phyloP scores from a whole-genome alignment of 2,329 filamentous ascomycete species.

The Cladosporium sp. region DNA sequence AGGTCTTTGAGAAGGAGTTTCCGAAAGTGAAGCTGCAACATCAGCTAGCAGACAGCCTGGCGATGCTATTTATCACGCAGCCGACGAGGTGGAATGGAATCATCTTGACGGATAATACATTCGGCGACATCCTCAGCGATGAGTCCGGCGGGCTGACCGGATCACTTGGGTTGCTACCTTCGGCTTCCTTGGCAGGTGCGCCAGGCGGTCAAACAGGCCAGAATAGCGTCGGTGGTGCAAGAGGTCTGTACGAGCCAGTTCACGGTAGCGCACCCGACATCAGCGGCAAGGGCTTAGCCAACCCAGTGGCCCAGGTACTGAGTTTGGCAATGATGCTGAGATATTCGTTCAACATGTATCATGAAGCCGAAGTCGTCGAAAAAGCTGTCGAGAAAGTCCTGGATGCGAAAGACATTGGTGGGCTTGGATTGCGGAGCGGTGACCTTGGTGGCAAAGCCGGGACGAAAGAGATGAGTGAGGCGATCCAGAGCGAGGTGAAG shows the following conservation, averaged over 20 bases:
- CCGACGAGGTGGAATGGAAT: constrained; percentile 45
- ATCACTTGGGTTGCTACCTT: constrained; percentile 41
- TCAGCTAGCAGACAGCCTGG: constrained; percentile 45
- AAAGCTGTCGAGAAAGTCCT: constrained; percentile 47
- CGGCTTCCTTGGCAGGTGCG: constrained; percentile 32
- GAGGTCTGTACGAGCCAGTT: constrained; percentile 29
- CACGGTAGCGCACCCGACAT: constrained; percentile 31
- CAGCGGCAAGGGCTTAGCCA: constrained; percentile 28
- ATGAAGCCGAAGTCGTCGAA: constrained; percentile 40
- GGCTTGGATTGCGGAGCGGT: constrained; percentile 45
- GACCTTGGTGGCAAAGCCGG: constrained; percentile 47
- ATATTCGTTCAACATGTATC: constrained; percentile 29
- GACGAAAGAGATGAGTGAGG: constrained; percentile 40
- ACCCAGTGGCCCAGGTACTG: constrained; percentile 28
- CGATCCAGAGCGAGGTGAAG: constrained; percentile 27
- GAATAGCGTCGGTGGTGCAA: constrained; percentile 38
- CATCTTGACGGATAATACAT: constrained; percentile 45
- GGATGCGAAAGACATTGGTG: constrained; percentile 47
- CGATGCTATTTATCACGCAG: constrained; percentile 44
- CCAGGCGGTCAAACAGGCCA: constrained; percentile 21
- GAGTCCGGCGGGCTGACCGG: constrained; percentile 43
- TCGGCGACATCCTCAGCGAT: constrained; percentile 45
- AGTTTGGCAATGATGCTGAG: constrained; percentile 32
- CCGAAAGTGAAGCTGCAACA: constrained; percentile 39
- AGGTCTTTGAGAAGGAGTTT: constrained; percentile 39